Base-by-base conservation (phyloP, 2,329 filamentous ascomycete species). In the Alternaria sp. region DNA sequence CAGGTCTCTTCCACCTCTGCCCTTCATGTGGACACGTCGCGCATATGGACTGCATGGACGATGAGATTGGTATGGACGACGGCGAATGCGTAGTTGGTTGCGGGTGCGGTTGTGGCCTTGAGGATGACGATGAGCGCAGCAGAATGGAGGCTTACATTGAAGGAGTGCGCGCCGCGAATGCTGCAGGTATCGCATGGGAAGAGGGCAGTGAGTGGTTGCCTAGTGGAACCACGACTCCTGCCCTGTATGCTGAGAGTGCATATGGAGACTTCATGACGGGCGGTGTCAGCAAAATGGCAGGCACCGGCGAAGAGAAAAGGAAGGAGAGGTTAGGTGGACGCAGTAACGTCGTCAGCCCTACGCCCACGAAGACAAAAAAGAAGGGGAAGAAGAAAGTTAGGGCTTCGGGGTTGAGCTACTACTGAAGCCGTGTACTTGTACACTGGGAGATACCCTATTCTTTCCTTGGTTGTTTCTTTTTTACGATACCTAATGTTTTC, bases 1-100 rank as follows among this genome's bases (percentile, higher is more conserved):
- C 64, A 2, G 77, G 78, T 2, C 68, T 77, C 18, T 78, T 79
- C 56, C 72, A 74, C 30, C 65, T 78, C 1, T 80, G 78, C 41
- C 74, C 74, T 2, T 65, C 70, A 2, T 80, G 78, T 57, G 74
- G 76, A 9, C 76, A 79, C 41, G 69, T 78, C 11, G 76, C 77
- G 9, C 78, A 80, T 55, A 75, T 76, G 51, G 71, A 71, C n/a
- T 79, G 76, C 65, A 73, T 79, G 65, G 66, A 68, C 34, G 63
- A 71, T 27, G 67, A 70, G 36, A 49, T 71, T 2, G 64, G 65
- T 14, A 62, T 66, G 43, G 71, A 72, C 5, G 71, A 73, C 32
- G 68, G 67, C 12, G 74, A 74, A 51, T 78, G 75, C 54, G 69
- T 73, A 4, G 75, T 75, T 9, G 71, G 71, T 1, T 73, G 74